Evolutionary conservation across 371 early-diverging fungal species (phyloP).

Genomic region (Mortierella sp.): DNA sequence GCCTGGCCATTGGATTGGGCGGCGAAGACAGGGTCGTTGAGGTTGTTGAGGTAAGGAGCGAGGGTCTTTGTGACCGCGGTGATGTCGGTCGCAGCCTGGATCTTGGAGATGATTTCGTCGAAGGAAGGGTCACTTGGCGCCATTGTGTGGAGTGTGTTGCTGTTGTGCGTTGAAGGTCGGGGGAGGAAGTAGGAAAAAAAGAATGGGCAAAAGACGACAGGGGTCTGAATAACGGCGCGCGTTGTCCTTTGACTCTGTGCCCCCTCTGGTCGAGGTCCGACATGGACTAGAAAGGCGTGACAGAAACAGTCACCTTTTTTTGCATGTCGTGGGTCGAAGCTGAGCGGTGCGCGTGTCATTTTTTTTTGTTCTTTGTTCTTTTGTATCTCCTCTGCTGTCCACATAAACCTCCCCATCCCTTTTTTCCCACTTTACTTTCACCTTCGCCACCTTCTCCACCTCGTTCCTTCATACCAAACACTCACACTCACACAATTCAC

Average conservation of each 20-base stretch:
- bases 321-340: background rate
- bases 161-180: background rate
- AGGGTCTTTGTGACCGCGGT: constrained; percentile 35
- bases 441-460: background rate
- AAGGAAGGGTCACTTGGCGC: constrained; percentile 46
- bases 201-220: background rate
- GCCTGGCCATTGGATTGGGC: constrained; percentile 57
- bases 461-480: background rate
- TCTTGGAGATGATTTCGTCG: constrained; percentile 63
- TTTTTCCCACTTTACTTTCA: background rate
- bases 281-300: background rate
- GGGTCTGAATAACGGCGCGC: background rate
- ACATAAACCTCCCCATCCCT: constrained; percentile 1
- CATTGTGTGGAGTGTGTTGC: constrained; percentile 14
- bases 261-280: background rate
- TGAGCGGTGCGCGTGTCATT: background rate
- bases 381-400: background rate
- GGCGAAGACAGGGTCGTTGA: constrained; percentile 55
- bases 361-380: background rate
- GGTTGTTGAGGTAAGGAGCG: constrained; percentile 52
- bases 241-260: background rate
- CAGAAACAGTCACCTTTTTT: background rate
- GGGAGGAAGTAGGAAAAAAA: background rate
- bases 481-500: background rate
- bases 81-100: constrained; percentile 45